Evolutionary conservation across 2,329 filamentous ascomycete genomes (phyloP), one percentile per base, ranked within the genome.

Genomic region (Macrophomina pseudophaseolina): DNA sequence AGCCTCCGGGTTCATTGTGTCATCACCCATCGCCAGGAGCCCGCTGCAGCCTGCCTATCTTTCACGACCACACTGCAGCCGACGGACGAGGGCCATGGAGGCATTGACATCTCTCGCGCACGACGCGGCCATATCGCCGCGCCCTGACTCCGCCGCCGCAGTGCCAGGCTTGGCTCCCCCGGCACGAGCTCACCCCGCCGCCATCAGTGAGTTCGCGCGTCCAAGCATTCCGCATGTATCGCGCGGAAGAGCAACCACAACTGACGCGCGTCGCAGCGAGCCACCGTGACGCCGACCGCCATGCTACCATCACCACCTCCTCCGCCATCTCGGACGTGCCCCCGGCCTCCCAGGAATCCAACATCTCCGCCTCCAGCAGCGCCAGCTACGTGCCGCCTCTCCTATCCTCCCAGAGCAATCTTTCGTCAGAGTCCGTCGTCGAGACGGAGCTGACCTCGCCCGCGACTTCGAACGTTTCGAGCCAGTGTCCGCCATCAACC

Each of bases 401-500:
- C 66, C 71, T 74, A 12, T 74, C 73, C 9, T 74, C 73, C 11
- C 73, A 72, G 44, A 78, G 75, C 67, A 78, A 75, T 53, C 63
- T 78, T 12, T 78, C 76, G 28, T 75, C 72, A 28, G 71, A 70
- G 59, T 73, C 71, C 65, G 71, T 69, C 54, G 70, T 71, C 56
- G 75, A 77, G 7, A 74, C 74, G 28, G 74, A 76, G 42, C 66
- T 73, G 65, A 74, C 73, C 2, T 73, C 73, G 16, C 74, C 73
- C 9, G 67, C 73, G 32, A 69, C 73, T 30, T 70, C 74, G 58
- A 72, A 73, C 71, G 71, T 66, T 52, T 66, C 65, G 82, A 87
- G 68, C 79, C 88, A 65, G 86, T 86, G 33, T 85, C 51, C 87
- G 44, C 80, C 80, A 38, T 83, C 32, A 38, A 85, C 74, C 80